A percentile compares a stretch with the other conserved stretches of the same genome.
These are phyloP conservation scores for Drechslera avenae DNA, from an alignment of 2,329 filamentous ascomycete species.

Conservation along the genomic window DNA sequence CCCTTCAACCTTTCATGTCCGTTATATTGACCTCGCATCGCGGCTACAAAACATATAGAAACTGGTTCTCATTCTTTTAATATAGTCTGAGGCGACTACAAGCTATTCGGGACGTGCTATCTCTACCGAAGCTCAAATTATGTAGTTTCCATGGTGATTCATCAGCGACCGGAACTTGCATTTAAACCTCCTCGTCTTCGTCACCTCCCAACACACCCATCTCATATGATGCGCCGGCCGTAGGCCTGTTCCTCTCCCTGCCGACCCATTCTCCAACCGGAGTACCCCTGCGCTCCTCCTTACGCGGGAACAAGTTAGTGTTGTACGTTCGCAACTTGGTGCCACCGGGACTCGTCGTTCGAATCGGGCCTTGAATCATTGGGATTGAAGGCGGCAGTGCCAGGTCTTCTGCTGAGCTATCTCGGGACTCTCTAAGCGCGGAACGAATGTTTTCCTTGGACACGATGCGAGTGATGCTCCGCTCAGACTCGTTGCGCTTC, in stretches of 20 bases:
- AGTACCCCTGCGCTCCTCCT: constrained; percentile 18
- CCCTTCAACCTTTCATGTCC: no score
- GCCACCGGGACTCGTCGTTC: background rate
- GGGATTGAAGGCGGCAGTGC: constrained; percentile 4
- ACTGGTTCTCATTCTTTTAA: no score
- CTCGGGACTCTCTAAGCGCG: constrained; percentile 26
- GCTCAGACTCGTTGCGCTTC: background rate
- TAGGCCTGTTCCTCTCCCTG: background rate
- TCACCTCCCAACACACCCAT: no score
- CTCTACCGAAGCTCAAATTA: no score
- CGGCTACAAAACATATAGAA: no score
- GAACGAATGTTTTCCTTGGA: constrained; percentile 44
- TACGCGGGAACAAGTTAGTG: constrained; percentile 38
- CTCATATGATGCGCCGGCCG: no score
- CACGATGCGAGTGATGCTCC: constrained; percentile 31
- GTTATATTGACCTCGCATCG: no score
- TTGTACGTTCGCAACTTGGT: constrained; percentile 32
- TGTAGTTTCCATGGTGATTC: no score
- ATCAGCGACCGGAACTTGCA: no score
- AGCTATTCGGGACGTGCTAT: no score
- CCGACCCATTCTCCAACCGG: constrained; percentile 17
- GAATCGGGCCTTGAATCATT: background rate
- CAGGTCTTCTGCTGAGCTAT: constrained; percentile 27
- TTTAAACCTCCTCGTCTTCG: no score
- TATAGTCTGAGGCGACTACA: no score